Evolutionary conservation across 306 rosid species (phyloP), one percentile per base, ranked within the genome.

Genomic region (Sesbania bispinosa): DNA sequence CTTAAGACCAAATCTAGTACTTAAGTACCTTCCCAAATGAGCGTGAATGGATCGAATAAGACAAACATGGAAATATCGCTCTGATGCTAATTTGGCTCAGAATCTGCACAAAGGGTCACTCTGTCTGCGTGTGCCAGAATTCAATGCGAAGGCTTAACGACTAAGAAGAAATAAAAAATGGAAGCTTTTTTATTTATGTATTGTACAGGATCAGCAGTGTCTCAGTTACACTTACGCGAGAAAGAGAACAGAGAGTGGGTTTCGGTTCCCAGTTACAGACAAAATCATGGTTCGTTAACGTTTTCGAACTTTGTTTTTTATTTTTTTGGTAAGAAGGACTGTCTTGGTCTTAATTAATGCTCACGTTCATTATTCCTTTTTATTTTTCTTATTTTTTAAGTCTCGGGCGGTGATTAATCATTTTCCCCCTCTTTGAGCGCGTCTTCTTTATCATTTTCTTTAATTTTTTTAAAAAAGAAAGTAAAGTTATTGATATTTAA

Each of bases 211-310:
- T 43, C 32, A 15, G 11, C 50, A 11, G 4, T 9, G 10, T 36
- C 29, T 48, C 19, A 29, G 10, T 6, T 24, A 20, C 30, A 45
- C n/a, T 29, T 5, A 51, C 19, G 52, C 8, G 41, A 59, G 42
- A 6, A 69, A 69, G 55, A 55, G 16, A 26, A 66, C 1, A 55
- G 45, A 27, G 3, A 16, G 55, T 60, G 21, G 54, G 6, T 39
- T 63, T 54, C 69, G 16, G 42, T 36, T 55, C 35, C 33, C 21
- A 35, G 43, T 10, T 19, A 16, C 41, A 11, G 58, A 80, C 80
- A 80, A 75, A 69, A 55, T 16, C 65, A 30, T 4, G 47, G 21
- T 69, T 63, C 48, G 21, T 47, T 68, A 41, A 58, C 6, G 45
- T 66, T 46, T 9, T 15, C 13, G 14, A 4, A 4, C 29, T 26